Percentiles rank a stretch among this genome's conserved stretches.
Conservation (phyloP, 192 early-diverging fungal species). For the Coemansia sp. region DNA sequence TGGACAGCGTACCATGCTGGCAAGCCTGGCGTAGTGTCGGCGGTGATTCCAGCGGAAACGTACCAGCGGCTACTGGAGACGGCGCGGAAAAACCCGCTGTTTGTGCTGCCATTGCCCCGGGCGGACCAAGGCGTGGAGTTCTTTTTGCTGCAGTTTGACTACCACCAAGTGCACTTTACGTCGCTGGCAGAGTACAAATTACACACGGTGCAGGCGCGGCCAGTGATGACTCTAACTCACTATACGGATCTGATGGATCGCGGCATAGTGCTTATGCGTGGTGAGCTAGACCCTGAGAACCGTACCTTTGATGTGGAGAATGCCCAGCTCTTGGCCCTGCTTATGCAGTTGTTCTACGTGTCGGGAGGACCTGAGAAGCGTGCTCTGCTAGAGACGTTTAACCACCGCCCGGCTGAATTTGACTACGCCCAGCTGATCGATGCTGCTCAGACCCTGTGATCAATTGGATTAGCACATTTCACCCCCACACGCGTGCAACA, state of each 20-base stretch:
- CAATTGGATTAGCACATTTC: neutral
- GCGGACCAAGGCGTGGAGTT: constrained; percentile 80
- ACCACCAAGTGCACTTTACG: constrained; percentile 88
- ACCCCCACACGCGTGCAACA: neutral
- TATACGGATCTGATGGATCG: constrained; percentile 86
- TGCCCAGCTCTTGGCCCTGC: constrained; percentile 79
- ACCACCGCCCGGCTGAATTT: constrained; percentile 76
- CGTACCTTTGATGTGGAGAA: constrained; percentile 64
- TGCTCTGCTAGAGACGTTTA: constrained; percentile 77
- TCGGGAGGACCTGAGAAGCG: constrained; percentile 69
- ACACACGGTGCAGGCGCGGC: constrained; percentile 73
- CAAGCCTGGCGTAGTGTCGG: constrained; percentile 63
- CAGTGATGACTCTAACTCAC: constrained; percentile 83
- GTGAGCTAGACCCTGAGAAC: constrained; percentile 66
- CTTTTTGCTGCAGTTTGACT: constrained; percentile 82
- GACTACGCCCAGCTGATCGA: constrained; percentile 68
- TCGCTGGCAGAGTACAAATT: constrained; percentile 90
- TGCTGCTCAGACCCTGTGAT: constrained; percentile 54
- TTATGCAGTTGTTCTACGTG: constrained; percentile 89
- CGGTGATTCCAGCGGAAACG: constrained; percentile 63
- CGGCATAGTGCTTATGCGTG: constrained; percentile 90
- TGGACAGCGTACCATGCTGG: constrained; percentile 79
- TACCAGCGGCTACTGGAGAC: constrained; percentile 63
- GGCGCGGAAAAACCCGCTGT: constrained; percentile 61
- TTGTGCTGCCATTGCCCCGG: constrained; percentile 84